Evolutionary conservation across 2,329 filamentous ascomycete species (phyloP), one percentile per base, ranked within the genome.

Genomic region (Verticillium tricorpus): DNA sequence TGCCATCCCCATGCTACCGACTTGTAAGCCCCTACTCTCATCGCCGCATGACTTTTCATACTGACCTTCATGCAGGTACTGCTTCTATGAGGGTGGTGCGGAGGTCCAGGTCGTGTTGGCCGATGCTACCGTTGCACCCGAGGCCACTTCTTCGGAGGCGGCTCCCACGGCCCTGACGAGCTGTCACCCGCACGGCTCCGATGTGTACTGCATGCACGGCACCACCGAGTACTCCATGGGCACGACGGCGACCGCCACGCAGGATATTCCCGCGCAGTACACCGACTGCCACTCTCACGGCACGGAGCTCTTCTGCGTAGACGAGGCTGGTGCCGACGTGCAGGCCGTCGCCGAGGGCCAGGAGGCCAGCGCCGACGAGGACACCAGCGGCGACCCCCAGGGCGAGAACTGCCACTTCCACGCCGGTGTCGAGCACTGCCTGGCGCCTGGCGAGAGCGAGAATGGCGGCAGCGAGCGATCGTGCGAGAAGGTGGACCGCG

Each of bases 391-490:
- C 52, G 61, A 69, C 61, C 45, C 45, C 2, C 45, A 50, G 45
- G 19, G n/a, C 7, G 60, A 68, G 6, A 68, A 84, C 67, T 92
- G 89, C 67, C 90, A 93, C 69, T 91, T 89, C 73, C 89, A 93
- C 67, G 89, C 89, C 11, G 89, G 89, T 40, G 86, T 92, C 25
- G 87, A 91, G 88, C 59, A 56, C 59, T 60, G 59, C 52, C 15
- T 60, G 9, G 25, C 15, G n/a, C 45, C 58, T 54, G 76, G 74
- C 12, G 79, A 80, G 61, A 74, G 74, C 45, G 80, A 80, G 64
- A 70, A 72, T 58, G 67, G 69, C 28, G 68, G 68, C 28, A 62
- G 64, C 3, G 34, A 35, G 34, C 32, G 66, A 3, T 76, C 68
- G 25, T 90, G 87, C 69, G 77, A 78, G 1, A 76, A 73, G 40